Base-by-base conservation (phyloP, 257 asterid species). In the Eustoma russellianum region DNA sequence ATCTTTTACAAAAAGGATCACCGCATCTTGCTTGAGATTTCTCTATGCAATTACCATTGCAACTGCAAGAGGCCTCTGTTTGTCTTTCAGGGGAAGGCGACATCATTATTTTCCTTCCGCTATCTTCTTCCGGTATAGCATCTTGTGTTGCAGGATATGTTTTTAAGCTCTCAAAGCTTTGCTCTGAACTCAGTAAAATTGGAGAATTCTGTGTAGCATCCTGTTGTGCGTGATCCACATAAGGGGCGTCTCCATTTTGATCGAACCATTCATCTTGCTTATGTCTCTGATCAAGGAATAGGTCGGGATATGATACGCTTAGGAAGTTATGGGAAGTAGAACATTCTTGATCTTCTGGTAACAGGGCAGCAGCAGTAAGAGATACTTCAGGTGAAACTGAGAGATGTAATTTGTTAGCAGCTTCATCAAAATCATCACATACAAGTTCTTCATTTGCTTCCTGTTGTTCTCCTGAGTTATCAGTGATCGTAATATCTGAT, bases 1-100 rank as follows among this genome's bases (percentile, higher is more conserved):
- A 57, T 47, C 41, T 66, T 18, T 58, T 40, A 45, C 3, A 30
- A 60, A 15, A 34, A 41, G 49, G 19, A 52, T 48, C 6, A 10
- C 57, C 43, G 13, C 55, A 46, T 56, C 57, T 47, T 28, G 47
- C 30, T 13, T 43, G 46, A 19, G 62, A 59, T 12, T 30, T 59
- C 59, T 28, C 18, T 7, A 2, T 44, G 43, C 17, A 41, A 48
- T 33, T 17, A 30, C 40, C 49, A 43, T 50, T 41, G n/a, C 17
- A 49, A n/a, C 38, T 57, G 13, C 51, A 65, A 45, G 61, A 52
- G 30, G 61, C 34, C 46, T 54, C 13, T 17, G 7, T 62, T 30
- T 17, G 61, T 61, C 49, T 59, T 24, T 4, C 30, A 44, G 60
- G 59, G 19, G 55, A 58, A 15, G 35, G 50, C 38, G 66, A 46